phyloP scores from a whole-genome alignment of 306 rosid genomes.

The Prunus davidiana region DNA sequence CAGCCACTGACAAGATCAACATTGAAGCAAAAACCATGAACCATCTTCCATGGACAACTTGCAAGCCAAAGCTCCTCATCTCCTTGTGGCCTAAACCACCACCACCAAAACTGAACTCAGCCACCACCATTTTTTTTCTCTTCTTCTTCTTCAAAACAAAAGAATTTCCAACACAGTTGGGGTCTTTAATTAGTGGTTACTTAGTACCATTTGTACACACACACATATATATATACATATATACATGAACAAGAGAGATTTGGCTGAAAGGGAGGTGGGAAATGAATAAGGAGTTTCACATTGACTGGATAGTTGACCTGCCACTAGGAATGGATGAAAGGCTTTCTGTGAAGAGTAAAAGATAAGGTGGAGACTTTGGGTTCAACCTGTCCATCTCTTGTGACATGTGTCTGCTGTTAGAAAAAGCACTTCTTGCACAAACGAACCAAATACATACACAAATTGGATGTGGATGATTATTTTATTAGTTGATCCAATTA shows the following conservation, averaged over 20 bases:
- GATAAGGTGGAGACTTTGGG: background rate
- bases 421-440: background rate
- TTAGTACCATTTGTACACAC: background rate
- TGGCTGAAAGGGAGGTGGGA: background rate
- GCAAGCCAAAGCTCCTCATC: slow-evolving; percentile 25
- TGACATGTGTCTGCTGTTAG: background rate
- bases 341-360: background rate
- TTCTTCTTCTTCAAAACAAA: background rate
- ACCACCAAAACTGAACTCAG: background rate
- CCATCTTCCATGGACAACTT: slow-evolving; percentile 59
- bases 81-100: slow-evolving; percentile 10
- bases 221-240: too few species aligned
- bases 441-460: background rate
- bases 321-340: background rate
- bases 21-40: slow-evolving; percentile 63
- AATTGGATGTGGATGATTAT: background rate
- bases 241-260: background rate
- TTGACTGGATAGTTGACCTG: background rate
- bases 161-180: background rate
- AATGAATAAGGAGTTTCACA: background rate
- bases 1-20: slow-evolving; percentile 60
- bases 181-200: background rate
- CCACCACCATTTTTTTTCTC: slow-evolving; percentile 21
- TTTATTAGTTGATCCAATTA: too few species aligned
- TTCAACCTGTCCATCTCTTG: background rate